A percentile compares a stretch with the other conserved stretches of the same genome.
These are phyloP conservation scores for Aspergillus latus DNA, from an alignment of 2,329 filamentous ascomycete species.

Conservation along the genomic window DNA sequence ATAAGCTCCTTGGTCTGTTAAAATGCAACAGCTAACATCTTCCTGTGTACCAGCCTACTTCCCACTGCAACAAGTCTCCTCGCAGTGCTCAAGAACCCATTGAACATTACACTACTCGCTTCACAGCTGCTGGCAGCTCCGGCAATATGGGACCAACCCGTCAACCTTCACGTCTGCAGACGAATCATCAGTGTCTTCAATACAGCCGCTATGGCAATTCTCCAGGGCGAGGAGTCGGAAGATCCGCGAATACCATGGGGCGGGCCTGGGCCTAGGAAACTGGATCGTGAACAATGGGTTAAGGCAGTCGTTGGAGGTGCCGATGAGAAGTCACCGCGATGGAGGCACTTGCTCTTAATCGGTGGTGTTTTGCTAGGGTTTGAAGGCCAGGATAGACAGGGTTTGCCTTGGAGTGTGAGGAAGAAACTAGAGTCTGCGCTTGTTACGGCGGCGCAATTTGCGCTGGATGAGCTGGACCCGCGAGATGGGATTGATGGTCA, in stretches of 20 bases:
- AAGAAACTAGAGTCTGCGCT: conserved; percentile 71
- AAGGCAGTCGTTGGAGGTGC: conserved; percentile 60
- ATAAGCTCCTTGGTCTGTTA: conserved; percentile 1
- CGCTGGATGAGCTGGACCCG: conserved; percentile 59
- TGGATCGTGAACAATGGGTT: conserved; percentile 58
- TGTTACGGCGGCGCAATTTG: conserved; percentile 73
- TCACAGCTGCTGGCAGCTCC: conserved; percentile 60
- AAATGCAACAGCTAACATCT: conserved; percentile 15
- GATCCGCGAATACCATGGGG: conserved; percentile 36
- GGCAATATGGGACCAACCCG: conserved; percentile 57
- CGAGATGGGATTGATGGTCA: conserved; percentile 52
- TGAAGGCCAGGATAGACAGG: conserved; percentile 61
- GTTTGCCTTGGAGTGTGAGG: conserved; percentile 64
- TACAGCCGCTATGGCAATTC: conserved; percentile 55
- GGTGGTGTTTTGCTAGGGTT: conserved; percentile 77
- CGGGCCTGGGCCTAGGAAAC: conserved; percentile 51
- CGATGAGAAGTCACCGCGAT: conserved; percentile 64
- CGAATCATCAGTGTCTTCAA: conserved; percentile 63
- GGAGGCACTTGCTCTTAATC: conserved; percentile 81
- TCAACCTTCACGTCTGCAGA: conserved; percentile 56
- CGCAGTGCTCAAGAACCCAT: conserved; percentile 57
- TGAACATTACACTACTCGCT: conserved; percentile 61
- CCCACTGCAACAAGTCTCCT: conserved; percentile 51
- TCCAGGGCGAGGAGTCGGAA: conserved; percentile 48
- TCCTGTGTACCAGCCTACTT: conserved; percentile 46